Conservation (phyloP, 148 eudicot species). For the Chenopodium berlandieri region DNA sequence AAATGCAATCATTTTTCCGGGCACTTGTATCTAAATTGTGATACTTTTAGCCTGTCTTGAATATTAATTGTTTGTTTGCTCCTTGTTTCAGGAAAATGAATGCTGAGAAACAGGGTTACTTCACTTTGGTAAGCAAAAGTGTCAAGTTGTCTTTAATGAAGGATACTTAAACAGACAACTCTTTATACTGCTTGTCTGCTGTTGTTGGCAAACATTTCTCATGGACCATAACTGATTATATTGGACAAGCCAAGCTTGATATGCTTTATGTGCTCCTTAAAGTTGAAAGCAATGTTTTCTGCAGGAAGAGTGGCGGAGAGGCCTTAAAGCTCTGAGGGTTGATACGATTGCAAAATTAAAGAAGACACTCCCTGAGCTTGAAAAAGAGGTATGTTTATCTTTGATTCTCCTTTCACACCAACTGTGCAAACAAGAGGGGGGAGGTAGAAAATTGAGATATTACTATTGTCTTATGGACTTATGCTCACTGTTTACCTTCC, state of each 20-base stretch:
- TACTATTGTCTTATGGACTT: background rate
- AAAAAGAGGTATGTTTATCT: conserved; percentile 60
- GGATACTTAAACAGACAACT: background rate
- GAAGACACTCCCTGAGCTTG: conserved; percentile 75
- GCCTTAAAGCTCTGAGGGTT: conserved; percentile 74
- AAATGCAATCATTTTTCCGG: background rate
- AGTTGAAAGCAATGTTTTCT: conserved; percentile 3
- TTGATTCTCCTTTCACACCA: background rate
- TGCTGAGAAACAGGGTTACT: conserved; percentile 87
- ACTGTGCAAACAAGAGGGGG: background rate
- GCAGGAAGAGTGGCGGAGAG: conserved; percentile 93
- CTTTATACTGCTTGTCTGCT: background rate
- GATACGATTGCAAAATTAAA: conserved; percentile 71
- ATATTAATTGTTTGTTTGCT: conserved; percentile 9
- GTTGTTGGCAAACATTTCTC: background rate
- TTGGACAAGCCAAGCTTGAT: background rate
- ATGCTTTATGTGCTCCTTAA: conserved; percentile 4
- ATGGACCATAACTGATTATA: too few relatives aligned
- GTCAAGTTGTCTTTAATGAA: background rate
- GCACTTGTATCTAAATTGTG: background rate
- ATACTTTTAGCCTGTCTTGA: conserved; percentile 3
- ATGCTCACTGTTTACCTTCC: conserved; percentile 15
- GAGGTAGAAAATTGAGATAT: background rate
- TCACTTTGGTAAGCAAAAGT: conserved; percentile 65
- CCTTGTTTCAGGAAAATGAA: conserved; percentile 77